Base-by-base conservation (phyloP, 1,284 basidiomycete genomes). In the Gomphus bonarii region DNA sequence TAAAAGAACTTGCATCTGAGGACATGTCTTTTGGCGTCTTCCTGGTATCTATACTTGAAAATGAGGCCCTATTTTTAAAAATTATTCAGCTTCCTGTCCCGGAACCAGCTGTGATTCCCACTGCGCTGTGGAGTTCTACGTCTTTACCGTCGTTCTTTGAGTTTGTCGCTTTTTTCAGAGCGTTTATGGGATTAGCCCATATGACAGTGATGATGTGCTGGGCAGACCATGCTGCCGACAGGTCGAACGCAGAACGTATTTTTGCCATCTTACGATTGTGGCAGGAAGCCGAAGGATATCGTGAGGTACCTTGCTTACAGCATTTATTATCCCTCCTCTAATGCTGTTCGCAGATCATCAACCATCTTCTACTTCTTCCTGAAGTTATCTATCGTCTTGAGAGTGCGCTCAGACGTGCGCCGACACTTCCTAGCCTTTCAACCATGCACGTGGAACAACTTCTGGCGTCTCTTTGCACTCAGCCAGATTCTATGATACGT, bases 121-220 rank as follows among this genome's bases (percentile, higher is more conserved):
- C 75, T 30, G n/a, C 47, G 30, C 33, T 47, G 25, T 50, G 43
- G 43, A 22, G 14, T 40, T 38, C 60, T 30, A 48, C 36, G 4
- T 48, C 50, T 54, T 31, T 58, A 20, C 33, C 61, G 1, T 67
- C 75, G 28, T 73, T 76, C 1, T 79, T 82, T 65, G 79, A 82
- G 52, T 85, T 88, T 61, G 68, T 86, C 18, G 70, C 75, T 1
- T 82, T 85, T 60, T 69, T 85, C 20, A 75, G 82, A 59, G 82
- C 82, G 0, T 81, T 77, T 60, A 69, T 88, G 49, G 87, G 87
- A 7, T 74, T 88, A 3, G 75, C 81, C 3, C 75, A 75, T 50
- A 80, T 87, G 10, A 68, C 90, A n/a, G 81, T 81, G 1, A 83
- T 86, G n/a, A 83, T 82, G 64, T 83, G 84, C 7, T 90, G 85